phyloP scores from a whole-genome alignment of 495 filamentous ascomycete species.

The Penicillium coprophilum region DNA sequence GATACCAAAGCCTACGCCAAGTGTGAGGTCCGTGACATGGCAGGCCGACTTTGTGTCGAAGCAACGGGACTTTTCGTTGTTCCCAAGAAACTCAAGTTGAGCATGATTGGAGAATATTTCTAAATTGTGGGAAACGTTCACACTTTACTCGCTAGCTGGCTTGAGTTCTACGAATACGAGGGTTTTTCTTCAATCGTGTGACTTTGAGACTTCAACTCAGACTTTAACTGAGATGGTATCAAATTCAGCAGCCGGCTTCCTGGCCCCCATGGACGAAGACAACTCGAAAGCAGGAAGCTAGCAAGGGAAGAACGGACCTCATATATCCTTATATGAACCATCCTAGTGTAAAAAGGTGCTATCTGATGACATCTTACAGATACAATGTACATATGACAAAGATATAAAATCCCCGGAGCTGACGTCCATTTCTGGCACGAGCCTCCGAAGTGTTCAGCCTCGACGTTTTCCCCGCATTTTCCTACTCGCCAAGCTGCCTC shows the following conservation, averaged over 20 bases:
- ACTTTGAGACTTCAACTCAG: not conserved
- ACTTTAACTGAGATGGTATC: not conserved
- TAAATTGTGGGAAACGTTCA: constrained; percentile 20
- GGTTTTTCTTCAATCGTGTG: not conserved
- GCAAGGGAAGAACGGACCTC: not conserved
- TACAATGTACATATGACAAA: not conserved
- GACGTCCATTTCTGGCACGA: constrained; percentile 16
- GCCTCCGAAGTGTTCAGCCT: constrained; percentile 11
- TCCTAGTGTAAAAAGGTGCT: not conserved
- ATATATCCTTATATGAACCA: not conserved
- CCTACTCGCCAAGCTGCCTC: constrained; percentile 25
- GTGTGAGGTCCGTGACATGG: constrained; percentile 52
- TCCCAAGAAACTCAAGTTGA: constrained; percentile 51
- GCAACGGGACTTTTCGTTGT: constrained; percentile 66
- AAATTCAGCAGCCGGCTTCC: not conserved
- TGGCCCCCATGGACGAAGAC: not conserved
- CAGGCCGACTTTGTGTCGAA: constrained; percentile 54
- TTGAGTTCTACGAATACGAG: not conserved
- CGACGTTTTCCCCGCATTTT: constrained; percentile 34
- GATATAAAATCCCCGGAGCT: constrained; percentile 16
- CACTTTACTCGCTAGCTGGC: not conserved
- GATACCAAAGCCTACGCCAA: constrained; percentile 63
- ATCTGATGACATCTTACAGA: not conserved
- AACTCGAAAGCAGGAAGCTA: not conserved
- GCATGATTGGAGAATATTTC: constrained; percentile 44